Percentiles rank a stretch among this genome's conserved stretches.
Conservation (phyloP, 2,329 filamentous ascomycete genomes). For the Dactylonectria macrodidyma region DNA sequence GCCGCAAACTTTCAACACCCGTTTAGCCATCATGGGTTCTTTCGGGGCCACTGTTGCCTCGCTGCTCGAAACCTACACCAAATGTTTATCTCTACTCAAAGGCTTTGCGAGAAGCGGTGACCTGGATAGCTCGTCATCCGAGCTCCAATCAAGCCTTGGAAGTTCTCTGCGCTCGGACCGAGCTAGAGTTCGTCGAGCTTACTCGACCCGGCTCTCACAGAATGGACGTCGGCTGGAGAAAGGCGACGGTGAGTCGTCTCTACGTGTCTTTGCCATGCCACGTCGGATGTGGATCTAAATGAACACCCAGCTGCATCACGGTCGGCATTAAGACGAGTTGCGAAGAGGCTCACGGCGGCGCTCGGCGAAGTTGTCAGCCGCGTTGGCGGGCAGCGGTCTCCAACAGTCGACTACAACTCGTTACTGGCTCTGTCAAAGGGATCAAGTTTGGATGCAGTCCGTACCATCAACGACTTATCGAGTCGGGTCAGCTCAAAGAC, state of each 20-base stretch:
- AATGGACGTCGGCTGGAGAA: slow-evolving; percentile 59
- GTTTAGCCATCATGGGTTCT: slow-evolving; percentile 47
- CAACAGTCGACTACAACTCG: slow-evolving; percentile 61
- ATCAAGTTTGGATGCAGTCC: slow-evolving; percentile 64
- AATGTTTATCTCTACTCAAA: slow-evolving; percentile 60
- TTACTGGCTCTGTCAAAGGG: slow-evolving; percentile 63
- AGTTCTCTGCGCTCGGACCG: slow-evolving; percentile 58
- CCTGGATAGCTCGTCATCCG: slow-evolving; percentile 43
- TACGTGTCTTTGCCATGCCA: slow-evolving; percentile 23
- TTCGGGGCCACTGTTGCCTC: slow-evolving; percentile 61
- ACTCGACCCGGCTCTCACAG: slow-evolving; percentile 58
- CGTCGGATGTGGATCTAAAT: slow-evolving; percentile 34
- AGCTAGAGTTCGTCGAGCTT: slow-evolving; percentile 59
- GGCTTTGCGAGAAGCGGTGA: slow-evolving; percentile 46
- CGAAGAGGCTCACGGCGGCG: slow-evolving; percentile 60
- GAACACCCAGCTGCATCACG: slow-evolving; percentile 53
- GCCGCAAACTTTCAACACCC: slow-evolving; percentile 24
- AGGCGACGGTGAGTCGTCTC: slow-evolving; percentile 62
- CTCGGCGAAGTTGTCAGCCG: slow-evolving; percentile 58
- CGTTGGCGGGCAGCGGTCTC: slow-evolving; percentile 48
- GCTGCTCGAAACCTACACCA: slow-evolving; percentile 64
- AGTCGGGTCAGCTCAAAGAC: slow-evolving; percentile 45
- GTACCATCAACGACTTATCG: slow-evolving; percentile 64
- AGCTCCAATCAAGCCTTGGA: slow-evolving; percentile 46
- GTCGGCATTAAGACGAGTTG: slow-evolving; percentile 57